Percentiles rank a stretch among this genome's conserved stretches.
These are phyloP conservation scores for Harringtonia aguacate DNA, from an alignment of 2,329 filamentous ascomycete genomes.

Conservation along the genomic window DNA sequence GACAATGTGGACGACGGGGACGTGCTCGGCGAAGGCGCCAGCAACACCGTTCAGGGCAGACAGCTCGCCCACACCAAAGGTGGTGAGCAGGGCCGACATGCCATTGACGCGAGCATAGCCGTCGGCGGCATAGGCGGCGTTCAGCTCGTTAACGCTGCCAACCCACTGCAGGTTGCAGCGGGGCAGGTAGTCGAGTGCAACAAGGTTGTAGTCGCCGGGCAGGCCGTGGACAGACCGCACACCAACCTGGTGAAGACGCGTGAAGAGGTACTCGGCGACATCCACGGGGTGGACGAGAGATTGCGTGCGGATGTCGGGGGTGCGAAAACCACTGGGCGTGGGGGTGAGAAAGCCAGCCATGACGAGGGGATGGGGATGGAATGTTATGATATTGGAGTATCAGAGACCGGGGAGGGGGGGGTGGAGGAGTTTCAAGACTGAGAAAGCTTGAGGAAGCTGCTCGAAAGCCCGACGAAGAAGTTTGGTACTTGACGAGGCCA, in stretches of 20 bases:
- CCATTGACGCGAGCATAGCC: conserved; percentile 50
- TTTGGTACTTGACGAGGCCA: no score
- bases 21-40: conserved; percentile 44
- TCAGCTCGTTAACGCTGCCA: conserved; percentile 42
- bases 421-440: neutral
- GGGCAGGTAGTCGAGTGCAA: conserved; percentile 37
- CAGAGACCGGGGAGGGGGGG: neutral
- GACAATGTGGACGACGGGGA: conserved; percentile 44
- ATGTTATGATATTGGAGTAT: neutral
- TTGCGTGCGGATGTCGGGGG: conserved; percentile 12
- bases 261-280: conserved; percentile 41
- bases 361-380: neutral
- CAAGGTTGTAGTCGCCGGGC: conserved; percentile 43
- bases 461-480: no score
- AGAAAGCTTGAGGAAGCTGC: neutral
- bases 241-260: conserved; percentile 35
- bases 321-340: conserved; percentile 7
- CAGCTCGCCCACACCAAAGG: conserved; percentile 45
- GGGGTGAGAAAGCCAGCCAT: conserved; percentile 2
- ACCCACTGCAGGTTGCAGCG: conserved; percentile 36
- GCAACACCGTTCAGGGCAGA: conserved; percentile 47
- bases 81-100: conserved; percentile 44
- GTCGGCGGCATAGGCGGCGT: conserved; percentile 49
- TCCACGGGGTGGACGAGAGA: conserved; percentile 31
- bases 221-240: conserved; percentile 37